Conservation (phyloP, 768 basidiomycete species). For the Amanita thiersii region DNA sequence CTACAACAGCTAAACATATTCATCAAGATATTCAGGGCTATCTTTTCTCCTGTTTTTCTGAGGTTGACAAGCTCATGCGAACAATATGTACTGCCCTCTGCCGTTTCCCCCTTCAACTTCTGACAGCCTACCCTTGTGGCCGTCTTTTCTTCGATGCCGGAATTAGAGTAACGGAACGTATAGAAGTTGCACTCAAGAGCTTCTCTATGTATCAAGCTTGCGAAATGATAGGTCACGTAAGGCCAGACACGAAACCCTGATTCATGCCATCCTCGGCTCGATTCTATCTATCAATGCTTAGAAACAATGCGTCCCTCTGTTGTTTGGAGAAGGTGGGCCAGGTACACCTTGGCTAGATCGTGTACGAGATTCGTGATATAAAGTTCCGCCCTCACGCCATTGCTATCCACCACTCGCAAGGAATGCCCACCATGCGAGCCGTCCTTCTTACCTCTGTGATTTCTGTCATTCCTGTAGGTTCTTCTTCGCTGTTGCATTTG, state of each 20-base stretch:
- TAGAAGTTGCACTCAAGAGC: too few species aligned
- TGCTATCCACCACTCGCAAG: constrained; percentile 12
- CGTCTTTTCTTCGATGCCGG: too few species aligned
- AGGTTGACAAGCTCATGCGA: not conserved
- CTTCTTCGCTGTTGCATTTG: constrained; percentile 6
- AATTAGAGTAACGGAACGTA: too few species aligned
- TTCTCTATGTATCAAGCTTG: not conserved
- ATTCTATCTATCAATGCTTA: constrained; percentile 1
- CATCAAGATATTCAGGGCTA: too few species aligned
- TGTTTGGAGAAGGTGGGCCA: constrained; percentile 15
- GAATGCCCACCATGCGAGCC: constrained; percentile 25
- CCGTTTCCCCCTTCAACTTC: not conserved
- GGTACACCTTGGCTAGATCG: constrained; percentile 22
- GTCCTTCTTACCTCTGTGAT: constrained; percentile 25
- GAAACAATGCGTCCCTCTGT: not conserved
- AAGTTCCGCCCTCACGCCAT: constrained; percentile 13
- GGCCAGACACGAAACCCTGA: not conserved
- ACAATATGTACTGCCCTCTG: too few species aligned
- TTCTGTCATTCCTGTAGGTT: constrained; percentile 30
- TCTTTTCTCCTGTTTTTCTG: not conserved
- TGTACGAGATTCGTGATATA: constrained; percentile 17
- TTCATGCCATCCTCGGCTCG: constrained; percentile 9
- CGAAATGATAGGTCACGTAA: constrained; percentile 1
- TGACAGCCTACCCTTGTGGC: not conserved
- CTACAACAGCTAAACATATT: too few species aligned